phyloP scores from a whole-genome alignment of 352 stramenopile genomes.

The Globisporangium megalacanthum region DNA sequence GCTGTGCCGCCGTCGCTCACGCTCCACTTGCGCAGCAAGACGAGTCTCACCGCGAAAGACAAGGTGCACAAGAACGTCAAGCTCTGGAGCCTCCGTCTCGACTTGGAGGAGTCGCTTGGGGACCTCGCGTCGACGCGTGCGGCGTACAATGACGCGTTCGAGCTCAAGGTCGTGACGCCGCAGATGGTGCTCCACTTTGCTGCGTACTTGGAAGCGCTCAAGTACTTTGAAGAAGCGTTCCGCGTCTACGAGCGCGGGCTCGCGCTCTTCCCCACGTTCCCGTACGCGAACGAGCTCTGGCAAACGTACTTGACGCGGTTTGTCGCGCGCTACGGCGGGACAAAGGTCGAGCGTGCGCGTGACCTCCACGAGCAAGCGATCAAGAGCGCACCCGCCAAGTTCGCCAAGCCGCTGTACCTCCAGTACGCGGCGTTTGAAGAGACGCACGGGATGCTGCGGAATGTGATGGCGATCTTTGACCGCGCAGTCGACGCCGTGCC shows the following conservation, averaged over 20 bases:
- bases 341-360: conserved; percentile 95
- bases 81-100: conserved; percentile 96
- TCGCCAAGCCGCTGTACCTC: conserved; percentile 76
- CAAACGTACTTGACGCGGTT: conserved; percentile 94
- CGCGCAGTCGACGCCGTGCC: conserved; percentile 86
- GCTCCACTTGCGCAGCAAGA: conserved; percentile 47
- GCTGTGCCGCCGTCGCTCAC: conserved; percentile 39
- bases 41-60: conserved; percentile 46
- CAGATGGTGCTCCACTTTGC: conserved; percentile 98
- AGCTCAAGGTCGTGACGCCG: conserved; percentile 95
- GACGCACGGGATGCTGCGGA: conserved; percentile 92
- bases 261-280: conserved; percentile 87
- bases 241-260: conserved; percentile 90
- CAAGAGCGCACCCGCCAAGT: conserved; percentile 75
- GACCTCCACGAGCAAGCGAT: conserved; percentile 97
- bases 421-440: conserved; percentile 97
- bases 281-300: conserved; percentile 96
- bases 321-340: conserved; percentile 92
- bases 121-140: conserved; percentile 93
- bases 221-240: conserved; percentile 97
- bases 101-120: conserved; percentile 98
- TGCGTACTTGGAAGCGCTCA: conserved; percentile 94
- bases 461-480: conserved; percentile 96
- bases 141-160: conserved; percentile 94
- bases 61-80: conserved; percentile 90